Conservation (phyloP, 2,329 filamentous ascomycete species). For the Corinectria fuckeliana region DNA sequence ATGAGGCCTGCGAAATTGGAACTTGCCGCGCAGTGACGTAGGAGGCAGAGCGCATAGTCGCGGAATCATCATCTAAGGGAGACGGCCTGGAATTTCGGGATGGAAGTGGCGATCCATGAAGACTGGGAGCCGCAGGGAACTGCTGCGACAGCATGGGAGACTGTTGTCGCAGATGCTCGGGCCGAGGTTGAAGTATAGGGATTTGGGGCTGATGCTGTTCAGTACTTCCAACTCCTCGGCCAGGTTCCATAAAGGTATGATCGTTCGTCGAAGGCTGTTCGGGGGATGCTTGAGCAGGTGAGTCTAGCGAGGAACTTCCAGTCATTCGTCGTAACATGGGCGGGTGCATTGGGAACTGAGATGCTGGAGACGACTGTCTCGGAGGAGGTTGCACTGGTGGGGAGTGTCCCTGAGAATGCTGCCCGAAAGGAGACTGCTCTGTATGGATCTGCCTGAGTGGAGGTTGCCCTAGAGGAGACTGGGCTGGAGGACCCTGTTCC, state of each 20-base stretch:
- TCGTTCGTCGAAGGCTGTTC: conserved; percentile 22
- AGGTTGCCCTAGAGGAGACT: neutral
- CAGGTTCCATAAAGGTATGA: neutral
- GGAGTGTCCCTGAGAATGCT: conserved; percentile 13
- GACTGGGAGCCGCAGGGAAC: neutral
- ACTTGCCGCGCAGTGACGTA: conserved; percentile 21
- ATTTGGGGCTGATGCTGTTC: conserved; percentile 2
- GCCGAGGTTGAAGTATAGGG: conserved; percentile 7
- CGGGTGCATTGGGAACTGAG: conserved; percentile 7
- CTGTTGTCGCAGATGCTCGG: conserved; percentile 13
- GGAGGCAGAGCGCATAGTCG: conserved; percentile 25
- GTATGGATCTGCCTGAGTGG: neutral
- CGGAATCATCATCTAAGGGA: conserved; percentile 13
- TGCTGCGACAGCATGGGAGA: conserved; percentile 17
- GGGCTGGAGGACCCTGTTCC: neutral
- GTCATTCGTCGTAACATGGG: conserved; percentile 27
- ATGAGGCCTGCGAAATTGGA: conserved; percentile 22
- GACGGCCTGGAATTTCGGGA: conserved; percentile 19
- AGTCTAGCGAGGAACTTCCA: conserved; percentile 22
- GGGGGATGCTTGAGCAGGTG: conserved; percentile 19
- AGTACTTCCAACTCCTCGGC: neutral
- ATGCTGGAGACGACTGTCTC: conserved; percentile 2
- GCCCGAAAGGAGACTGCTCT: conserved; percentile 10
- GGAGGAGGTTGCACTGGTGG: conserved; percentile 7
- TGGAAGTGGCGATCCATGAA: conserved; percentile 18